Evolutionary conservation across 1,284 basidiomycete species (phyloP).

Genomic region (Thelephora terrestris): DNA sequence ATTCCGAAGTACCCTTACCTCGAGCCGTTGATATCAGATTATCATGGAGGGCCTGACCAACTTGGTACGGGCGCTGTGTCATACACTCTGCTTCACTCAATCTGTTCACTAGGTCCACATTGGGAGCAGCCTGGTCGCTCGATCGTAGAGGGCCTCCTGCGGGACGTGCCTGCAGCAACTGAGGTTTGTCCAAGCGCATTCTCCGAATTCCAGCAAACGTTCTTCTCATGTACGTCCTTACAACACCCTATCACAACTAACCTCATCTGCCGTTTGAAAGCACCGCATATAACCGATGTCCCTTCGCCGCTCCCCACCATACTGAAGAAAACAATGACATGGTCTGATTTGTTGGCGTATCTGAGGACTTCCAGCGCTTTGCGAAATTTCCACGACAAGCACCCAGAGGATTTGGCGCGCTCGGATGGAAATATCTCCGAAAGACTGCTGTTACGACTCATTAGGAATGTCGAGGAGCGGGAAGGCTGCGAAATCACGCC

Average conservation of each 20-base stretch:
- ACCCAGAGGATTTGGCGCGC: slow-evolving; percentile 46
- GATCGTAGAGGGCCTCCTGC: slow-evolving; percentile 64
- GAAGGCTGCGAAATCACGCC: slow-evolving; percentile 25
- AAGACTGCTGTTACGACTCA: slow-evolving; percentile 46
- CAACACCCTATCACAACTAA: not conserved
- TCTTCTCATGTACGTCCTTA: slow-evolving; percentile 38
- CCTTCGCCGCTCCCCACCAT: slow-evolving; percentile 39
- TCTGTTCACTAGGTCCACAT: slow-evolving; percentile 33
- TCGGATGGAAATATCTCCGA: slow-evolving; percentile 53
- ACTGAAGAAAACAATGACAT: slow-evolving; percentile 51
- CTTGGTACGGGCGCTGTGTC: slow-evolving; percentile 37
- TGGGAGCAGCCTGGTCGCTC: slow-evolving; percentile 77
- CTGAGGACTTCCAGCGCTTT: slow-evolving; percentile 66
- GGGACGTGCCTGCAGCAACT: slow-evolving; percentile 54
- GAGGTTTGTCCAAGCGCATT: slow-evolving; percentile 25
- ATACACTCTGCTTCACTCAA: not conserved
- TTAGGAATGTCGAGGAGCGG: slow-evolving; percentile 29
- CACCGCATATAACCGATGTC: slow-evolving; percentile 33
- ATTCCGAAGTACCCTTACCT: slow-evolving; percentile 50
- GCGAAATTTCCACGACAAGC: slow-evolving; percentile 56
- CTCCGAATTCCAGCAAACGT: slow-evolving; percentile 37
- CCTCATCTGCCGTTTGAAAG: slow-evolving; percentile 13
- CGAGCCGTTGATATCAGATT: slow-evolving; percentile 49
- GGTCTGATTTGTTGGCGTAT: slow-evolving; percentile 59
- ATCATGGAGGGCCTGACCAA: slow-evolving; percentile 46